A percentile compares a stretch with the other conserved stretches of the same genome.
Conservation (phyloP, 257 asterid genomes). For the Handroanthus guayacan region DNA sequence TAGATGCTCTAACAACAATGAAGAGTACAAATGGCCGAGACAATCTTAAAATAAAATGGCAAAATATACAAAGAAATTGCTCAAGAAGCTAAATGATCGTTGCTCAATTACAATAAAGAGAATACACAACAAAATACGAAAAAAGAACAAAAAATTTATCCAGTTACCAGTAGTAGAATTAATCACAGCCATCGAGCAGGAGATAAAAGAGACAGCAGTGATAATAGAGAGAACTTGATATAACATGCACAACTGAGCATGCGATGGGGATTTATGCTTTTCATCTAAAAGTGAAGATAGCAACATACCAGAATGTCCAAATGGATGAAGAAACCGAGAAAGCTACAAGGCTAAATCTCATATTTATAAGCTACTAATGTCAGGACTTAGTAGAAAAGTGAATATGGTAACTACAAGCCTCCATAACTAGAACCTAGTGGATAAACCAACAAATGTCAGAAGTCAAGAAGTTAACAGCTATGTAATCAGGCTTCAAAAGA, state of each 20-base stretch:
- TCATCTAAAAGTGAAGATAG: neutral
- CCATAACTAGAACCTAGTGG: conserved; percentile 11
- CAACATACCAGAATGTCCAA: neutral
- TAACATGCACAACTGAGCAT: neutral
- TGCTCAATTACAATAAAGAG: too few species aligned
- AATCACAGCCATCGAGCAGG: too few species aligned
- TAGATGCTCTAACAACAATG: too few species aligned
- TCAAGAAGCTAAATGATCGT: too few species aligned
- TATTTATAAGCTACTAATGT: conserved; percentile 20
- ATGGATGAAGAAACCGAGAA: neutral
- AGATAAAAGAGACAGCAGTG: too few species aligned
- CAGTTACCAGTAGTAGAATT: too few species aligned
- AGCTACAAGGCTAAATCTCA: conserved; percentile 33
- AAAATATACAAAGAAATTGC: too few species aligned
- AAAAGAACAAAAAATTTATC: too few species aligned
- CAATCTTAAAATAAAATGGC: too few species aligned
- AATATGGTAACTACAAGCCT: conserved; percentile 17
- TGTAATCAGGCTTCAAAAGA: neutral
- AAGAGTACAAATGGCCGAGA: too few species aligned
- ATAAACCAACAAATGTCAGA: conserved; percentile 20
- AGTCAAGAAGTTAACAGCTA: conserved; percentile 6
- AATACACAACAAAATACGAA: too few species aligned
- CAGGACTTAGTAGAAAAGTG: conserved; percentile 4
- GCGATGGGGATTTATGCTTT: neutral
- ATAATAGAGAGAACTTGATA: neutral